These are phyloP conservation scores for Leccinum fibrillosum DNA, from an alignment of 768 basidiomycete species.

Conservation along the genomic window DNA sequence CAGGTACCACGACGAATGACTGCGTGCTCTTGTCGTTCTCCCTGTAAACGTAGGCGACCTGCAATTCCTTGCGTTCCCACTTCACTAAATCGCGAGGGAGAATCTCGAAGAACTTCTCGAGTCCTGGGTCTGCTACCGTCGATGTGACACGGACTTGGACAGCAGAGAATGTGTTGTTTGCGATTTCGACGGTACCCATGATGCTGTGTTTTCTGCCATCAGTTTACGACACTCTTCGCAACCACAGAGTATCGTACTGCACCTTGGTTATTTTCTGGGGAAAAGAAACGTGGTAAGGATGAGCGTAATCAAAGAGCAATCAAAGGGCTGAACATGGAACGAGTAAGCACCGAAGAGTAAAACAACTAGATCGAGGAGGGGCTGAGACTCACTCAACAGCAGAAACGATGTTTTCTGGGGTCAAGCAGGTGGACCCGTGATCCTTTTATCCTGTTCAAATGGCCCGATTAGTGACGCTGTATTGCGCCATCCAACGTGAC, in stretches of 20 bases:
- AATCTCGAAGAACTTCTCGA: background rate
- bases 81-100: accelerated
- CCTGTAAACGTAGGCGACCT: background rate
- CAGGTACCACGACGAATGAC: background rate
- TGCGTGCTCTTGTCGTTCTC: background rate
- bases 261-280: background rate
- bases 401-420: background rate
- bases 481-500: background rate
- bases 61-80: background rate
- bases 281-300: background rate
- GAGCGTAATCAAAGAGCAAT: background rate
- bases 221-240: background rate
- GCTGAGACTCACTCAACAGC: background rate
- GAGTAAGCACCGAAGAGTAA: background rate
- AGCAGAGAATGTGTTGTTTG: accelerated
- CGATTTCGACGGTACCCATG: background rate
- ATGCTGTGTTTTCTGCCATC: background rate
- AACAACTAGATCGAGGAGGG: background rate
- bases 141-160: background rate
- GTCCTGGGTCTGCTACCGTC: background rate
- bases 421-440: background rate
- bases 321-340: background rate
- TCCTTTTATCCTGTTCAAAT: background rate
- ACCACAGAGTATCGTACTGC: background rate
- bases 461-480: background rate